phyloP scores from a whole-genome alignment of 2,329 filamentous ascomycete genomes.

The Paracoccidioides brasiliensis region DNA sequence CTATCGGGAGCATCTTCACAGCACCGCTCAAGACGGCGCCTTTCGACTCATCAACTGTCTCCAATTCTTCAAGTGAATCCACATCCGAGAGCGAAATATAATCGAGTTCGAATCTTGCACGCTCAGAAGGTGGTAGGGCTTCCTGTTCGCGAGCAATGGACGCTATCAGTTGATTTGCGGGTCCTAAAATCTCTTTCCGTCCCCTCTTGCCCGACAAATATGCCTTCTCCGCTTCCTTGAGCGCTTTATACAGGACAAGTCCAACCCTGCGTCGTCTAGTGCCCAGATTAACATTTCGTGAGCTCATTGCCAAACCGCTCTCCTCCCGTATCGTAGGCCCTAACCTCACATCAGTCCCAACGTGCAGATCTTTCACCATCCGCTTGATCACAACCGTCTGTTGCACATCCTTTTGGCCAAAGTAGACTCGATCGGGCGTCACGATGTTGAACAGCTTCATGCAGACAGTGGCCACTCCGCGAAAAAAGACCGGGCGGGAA shows the following conservation, averaged over 20 bases:
- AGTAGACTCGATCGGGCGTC: conserved; percentile 67
- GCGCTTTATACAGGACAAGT: conserved; percentile 55
- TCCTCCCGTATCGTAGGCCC: conserved; percentile 60
- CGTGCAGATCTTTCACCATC: conserved; percentile 76
- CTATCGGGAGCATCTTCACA: conserved; percentile 74
- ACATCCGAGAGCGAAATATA: conserved; percentile 87
- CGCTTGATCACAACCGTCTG: conserved; percentile 82
- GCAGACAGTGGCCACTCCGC: conserved; percentile 90
- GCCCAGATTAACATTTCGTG: conserved; percentile 86
- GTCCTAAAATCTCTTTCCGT: conserved; percentile 56
- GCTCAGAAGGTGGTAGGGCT: conserved; percentile 43
- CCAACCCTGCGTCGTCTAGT: conserved; percentile 57
- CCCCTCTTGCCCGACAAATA: conserved; percentile 45
- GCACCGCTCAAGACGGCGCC: conserved; percentile 84
- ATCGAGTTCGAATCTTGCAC: conserved; percentile 69
- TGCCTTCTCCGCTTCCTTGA: conserved; percentile 56
- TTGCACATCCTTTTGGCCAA: conserved; percentile 96
- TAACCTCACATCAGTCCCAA: conserved; percentile 62
- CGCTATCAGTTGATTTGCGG: conserved; percentile 50
- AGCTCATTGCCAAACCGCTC: conserved; percentile 83
- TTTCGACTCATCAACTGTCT: conserved; percentile 51
- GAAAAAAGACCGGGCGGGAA: conserved; percentile 84
- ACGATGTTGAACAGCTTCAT: conserved; percentile 87
- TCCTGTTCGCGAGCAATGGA: conserved; percentile 48
- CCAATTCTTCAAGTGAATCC: conserved; percentile 66